phyloP scores from a whole-genome alignment of 129 eudicot species.

The sunflower (Helianthus annuus) region HanXRQr2.0-SUNRISE NC_035434.2:173450113-173450612 shows the following conservation, averaged over 20 bases:
- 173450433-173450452: conserved; percentile 90
- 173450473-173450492: conserved; percentile 60
- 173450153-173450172: conserved; percentile 72
- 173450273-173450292: conserved; percentile 87
- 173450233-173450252: conserved; percentile 79
- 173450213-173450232: conserved; percentile 88
- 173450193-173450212: conserved; percentile 92
- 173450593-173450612: conserved; percentile 99
- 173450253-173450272: conserved; percentile 86
- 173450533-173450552: conserved; percentile 89
- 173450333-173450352: conserved; percentile 86
- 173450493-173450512: conserved; percentile 98
- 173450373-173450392: conserved; percentile 95
- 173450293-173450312: conserved; percentile 92
- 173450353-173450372: conserved; percentile 80
- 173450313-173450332: conserved; percentile 95
- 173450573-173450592: conserved; percentile 94
- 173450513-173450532: conserved; percentile 85
- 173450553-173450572: conserved; percentile 86
- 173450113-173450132: conserved; percentile 92
- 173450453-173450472: conserved; percentile 90
- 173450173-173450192: conserved; percentile 89
- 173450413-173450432: conserved; percentile 94
- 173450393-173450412: conserved; percentile 87
- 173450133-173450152: conserved; percentile 77